A percentile compares a stretch with the other conserved stretches of the same genome.
Conservation (phyloP, 371 early-diverging fungal genomes). For the Mortierella sp. region DNA sequence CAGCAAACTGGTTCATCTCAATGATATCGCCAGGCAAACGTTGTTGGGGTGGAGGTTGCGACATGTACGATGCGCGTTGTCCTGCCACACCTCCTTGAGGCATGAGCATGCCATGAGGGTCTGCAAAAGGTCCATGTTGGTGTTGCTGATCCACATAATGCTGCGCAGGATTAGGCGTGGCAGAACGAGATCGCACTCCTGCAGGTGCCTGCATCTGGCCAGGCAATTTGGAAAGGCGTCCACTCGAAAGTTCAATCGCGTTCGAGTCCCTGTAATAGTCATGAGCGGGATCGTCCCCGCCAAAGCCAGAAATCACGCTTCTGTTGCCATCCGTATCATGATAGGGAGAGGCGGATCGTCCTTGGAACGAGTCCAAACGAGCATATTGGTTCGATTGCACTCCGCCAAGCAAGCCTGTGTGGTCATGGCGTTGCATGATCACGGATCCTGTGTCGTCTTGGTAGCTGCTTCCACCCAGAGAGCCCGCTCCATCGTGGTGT, state of each 20-base stretch:
- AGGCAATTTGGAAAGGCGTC: slow-evolving; percentile 27
- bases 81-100: slow-evolving; percentile 14
- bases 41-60: slow-evolving; percentile 6
- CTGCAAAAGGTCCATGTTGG: slow-evolving; percentile 20
- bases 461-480: slow-evolving; percentile 39
- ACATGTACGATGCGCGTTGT: slow-evolving; percentile 20
- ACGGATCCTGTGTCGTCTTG: slow-evolving; percentile 29
- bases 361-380: slow-evolving; percentile 33
- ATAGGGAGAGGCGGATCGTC: slow-evolving; percentile 30
- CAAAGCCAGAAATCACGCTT: slow-evolving; percentile 37
- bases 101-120: slow-evolving; percentile 32
- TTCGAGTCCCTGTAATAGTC: slow-evolving; percentile 51
- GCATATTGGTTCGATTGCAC: slow-evolving; percentile 42
- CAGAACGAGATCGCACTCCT: slow-evolving; percentile 22
- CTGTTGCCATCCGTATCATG: slow-evolving; percentile 25
- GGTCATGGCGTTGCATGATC: slow-evolving; percentile 31
- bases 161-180: slow-evolving; percentile 19
- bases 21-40: slow-evolving; percentile 19
- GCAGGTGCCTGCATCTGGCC: slow-evolving; percentile 26
- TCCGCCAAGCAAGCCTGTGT: slow-evolving; percentile 32
- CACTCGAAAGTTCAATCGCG: slow-evolving; percentile 30
- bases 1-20: slow-evolving; percentile 41
- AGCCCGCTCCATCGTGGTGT: slow-evolving; percentile 30
- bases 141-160: slow-evolving; percentile 9
- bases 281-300: slow-evolving; percentile 32